These are phyloP conservation scores for Kwoniella shandongensis DNA, from an alignment of 768 basidiomycete genomes.

Conservation along the genomic window DNA sequence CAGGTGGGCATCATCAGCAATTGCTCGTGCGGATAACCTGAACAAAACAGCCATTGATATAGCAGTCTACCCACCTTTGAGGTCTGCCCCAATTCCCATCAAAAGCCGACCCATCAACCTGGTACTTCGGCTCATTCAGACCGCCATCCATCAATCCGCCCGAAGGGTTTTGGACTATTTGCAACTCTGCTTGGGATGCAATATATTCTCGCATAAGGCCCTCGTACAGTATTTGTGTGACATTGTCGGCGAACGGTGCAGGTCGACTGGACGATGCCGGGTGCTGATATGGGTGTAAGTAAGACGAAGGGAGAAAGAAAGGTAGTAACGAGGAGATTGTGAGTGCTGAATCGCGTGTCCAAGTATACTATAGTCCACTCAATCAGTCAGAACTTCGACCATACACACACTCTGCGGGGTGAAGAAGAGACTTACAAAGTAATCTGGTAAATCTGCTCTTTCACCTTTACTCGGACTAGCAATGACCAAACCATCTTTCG, in stretches of 20 bases:
- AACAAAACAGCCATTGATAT: not conserved
- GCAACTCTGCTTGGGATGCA: conserved; percentile 37
- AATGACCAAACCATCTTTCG: conserved; percentile 51
- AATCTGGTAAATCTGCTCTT: conserved; percentile 44
- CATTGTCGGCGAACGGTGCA: not conserved
- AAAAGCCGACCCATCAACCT: conserved; percentile 48
- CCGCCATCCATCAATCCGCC: conserved; percentile 48
- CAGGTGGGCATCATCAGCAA: not conserved
- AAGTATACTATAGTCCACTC: conserved; percentile 49
- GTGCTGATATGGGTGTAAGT: not conserved
- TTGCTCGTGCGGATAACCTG: not conserved
- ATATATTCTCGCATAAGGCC: conserved; percentile 45
- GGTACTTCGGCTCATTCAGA: conserved; percentile 53
- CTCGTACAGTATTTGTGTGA: conserved; percentile 8
- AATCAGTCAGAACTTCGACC: not conserved
- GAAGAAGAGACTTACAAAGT: conserved; percentile 48
- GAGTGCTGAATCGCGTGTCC: conserved; percentile 50
- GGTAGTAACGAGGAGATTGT: conserved; percentile 42
- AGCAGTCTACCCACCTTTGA: conserved; percentile 37
- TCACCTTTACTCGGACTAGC: conserved; percentile 48
- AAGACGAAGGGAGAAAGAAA: conserved; percentile 23
- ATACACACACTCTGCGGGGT: not conserved
- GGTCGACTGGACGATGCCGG: not conserved
- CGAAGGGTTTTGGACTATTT: conserved; percentile 42
- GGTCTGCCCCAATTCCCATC: conserved; percentile 52